Evolutionary conservation across 768 basidiomycete species (phyloP).

Genomic region (Rhodosporidiobolus odoratus): DNA sequence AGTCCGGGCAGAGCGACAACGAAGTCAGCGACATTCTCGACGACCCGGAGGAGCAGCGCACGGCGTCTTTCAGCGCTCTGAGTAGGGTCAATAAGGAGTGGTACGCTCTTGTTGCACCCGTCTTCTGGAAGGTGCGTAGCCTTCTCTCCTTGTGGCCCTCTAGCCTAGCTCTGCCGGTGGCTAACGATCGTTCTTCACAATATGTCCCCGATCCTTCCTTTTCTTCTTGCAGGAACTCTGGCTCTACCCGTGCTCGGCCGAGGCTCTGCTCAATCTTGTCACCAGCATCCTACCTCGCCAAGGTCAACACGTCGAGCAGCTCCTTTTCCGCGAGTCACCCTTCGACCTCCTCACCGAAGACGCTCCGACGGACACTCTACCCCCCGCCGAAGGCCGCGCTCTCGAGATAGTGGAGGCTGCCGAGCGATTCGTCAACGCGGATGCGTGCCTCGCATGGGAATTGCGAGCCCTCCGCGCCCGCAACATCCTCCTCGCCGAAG

Average conservation of each 20-base stretch:
- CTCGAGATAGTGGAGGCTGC: constrained; percentile 6
- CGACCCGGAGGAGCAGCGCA: background rate
- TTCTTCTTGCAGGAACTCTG: background rate
- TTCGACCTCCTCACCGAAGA: background rate
- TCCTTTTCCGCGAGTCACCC: background rate
- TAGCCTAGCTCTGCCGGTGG: background rate
- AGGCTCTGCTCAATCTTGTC: background rate
- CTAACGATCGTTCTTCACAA: background rate
- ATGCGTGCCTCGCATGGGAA: background rate
- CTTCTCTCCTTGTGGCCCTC: background rate
- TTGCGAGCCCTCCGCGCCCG: background rate
- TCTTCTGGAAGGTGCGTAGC: constrained; percentile 3
- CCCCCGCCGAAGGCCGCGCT: background rate
- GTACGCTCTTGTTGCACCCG: background rate
- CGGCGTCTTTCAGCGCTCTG: background rate
- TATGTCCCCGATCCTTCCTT: background rate
- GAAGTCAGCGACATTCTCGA: background rate
- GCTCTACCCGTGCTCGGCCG: constrained; percentile 2
- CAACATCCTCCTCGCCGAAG: background rate
- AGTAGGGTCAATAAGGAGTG: constrained; percentile 11
- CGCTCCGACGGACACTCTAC: background rate
- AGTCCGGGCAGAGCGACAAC: background rate
- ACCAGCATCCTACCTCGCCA: constrained; percentile 14
- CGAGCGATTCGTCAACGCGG: background rate
- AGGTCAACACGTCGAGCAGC: background rate